Base-by-base conservation (phyloP, 495 filamentous ascomycete species). In the Rostrohypoxylon terebratum region DNA sequence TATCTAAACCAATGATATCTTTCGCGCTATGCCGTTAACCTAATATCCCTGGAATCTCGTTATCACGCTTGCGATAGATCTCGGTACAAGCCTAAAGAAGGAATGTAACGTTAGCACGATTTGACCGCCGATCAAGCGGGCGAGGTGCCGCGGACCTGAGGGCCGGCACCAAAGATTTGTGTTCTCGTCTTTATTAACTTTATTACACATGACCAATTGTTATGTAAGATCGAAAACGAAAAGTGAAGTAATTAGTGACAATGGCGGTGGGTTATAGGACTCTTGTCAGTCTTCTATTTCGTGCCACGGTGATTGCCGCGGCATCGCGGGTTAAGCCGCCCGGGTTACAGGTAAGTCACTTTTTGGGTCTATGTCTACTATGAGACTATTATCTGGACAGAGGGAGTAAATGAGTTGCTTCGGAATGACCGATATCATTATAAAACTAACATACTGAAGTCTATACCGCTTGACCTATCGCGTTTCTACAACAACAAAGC, bases 401-500 rank as follows among this genome's bases (percentile, higher is more conserved):
- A 33, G 36, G n/a, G 28, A 11, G 11, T n/a, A 38, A 21, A 42
- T n/a, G 11, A 21, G 28, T 53, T 18, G 16, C 25, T 33, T 34
- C 31, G 8, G 18, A 16, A 54, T 21, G 13, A 51, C 1, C 13
- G 14, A 16, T 14, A 2, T 28, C 11, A 7, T 0, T 23, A 48
- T 4, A 61, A 45, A 50, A 33, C 70, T 75, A 48, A 75, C 36
- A 5, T 16, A 38, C 47, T 21, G 21, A 55, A 78, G 76, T 75
- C 73, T 33, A 51, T 76, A 23, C 73, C 68, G 13, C 45, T 85
- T 14, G 71, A 84, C 58, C 69, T 85, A 44, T 64, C 75, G 2
- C 47, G 75, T 1, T 74, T 69, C 18, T 81, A 80, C 73, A 84
- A 85, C 66, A 85, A 84, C 58, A 81, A 80, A 33, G 83, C 78